Conservation (phyloP, 148 eudicot genomes). For the Chenopodium berlandieri region DNA sequence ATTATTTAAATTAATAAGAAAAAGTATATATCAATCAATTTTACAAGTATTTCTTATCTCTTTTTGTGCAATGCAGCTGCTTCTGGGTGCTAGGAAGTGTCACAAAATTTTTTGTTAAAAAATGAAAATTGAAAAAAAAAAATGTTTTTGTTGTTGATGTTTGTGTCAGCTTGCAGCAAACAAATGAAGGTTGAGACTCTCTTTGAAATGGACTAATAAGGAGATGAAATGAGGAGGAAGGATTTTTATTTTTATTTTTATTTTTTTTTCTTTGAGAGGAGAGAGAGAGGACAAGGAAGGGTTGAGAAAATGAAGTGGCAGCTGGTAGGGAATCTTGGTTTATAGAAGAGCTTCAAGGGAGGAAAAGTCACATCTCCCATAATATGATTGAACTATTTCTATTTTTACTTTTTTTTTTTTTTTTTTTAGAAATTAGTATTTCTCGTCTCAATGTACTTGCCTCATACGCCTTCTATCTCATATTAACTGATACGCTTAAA, state of each 20-base stretch:
- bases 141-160: not conserved
- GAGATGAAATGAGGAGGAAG: not conserved
- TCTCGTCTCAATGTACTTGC: too few relatives aligned
- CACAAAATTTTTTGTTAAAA: not conserved
- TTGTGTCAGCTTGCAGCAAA: conserved; percentile 13
- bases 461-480: too few relatives aligned
- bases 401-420: not conserved
- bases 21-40: not conserved
- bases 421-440: too few relatives aligned
- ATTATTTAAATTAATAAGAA: too few relatives aligned
- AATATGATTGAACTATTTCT: conserved; percentile 29
- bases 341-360: conserved; percentile 42
- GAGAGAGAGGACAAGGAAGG: conserved; percentile 37
- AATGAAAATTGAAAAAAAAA: not conserved
- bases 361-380: conserved; percentile 48
- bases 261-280: not conserved
- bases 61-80: conserved; percentile 22
- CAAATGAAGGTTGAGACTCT: conserved; percentile 7
- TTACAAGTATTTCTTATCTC: not conserved
- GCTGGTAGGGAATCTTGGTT: conserved; percentile 69
- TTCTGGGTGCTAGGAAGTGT: not conserved
- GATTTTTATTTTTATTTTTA: not conserved
- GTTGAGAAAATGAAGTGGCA: conserved; percentile 68
- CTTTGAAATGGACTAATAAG: conserved; percentile 33
- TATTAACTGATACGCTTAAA: too few relatives aligned